Percentiles rank a stretch among this genome's conserved stretches.
phyloP scores from a whole-genome alignment of 2,329 filamentous ascomycete genomes.

The Trichoderma aggressivum region DNA sequence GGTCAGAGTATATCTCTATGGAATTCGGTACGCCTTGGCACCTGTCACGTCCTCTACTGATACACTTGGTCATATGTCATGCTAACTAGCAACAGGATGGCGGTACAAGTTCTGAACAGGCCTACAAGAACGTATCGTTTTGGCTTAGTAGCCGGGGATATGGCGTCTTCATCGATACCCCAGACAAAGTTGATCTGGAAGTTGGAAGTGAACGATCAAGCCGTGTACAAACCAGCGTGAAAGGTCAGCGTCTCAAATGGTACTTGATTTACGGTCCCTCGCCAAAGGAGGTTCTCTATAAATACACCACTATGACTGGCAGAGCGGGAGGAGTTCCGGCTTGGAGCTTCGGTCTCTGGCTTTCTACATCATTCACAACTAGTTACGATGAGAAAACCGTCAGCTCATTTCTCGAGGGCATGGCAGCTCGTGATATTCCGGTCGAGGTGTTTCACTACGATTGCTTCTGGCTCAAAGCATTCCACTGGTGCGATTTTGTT shows the following conservation, averaged over 20 bases:
- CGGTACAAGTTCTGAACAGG: conserved; percentile 66
- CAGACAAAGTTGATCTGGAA: conserved; percentile 67
- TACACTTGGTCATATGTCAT: neutral
- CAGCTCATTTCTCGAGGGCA: conserved; percentile 64
- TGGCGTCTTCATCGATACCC: conserved; percentile 70
- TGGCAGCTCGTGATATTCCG: conserved; percentile 61
- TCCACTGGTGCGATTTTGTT: conserved; percentile 72
- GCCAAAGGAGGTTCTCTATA: conserved; percentile 67
- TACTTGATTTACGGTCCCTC: conserved; percentile 69
- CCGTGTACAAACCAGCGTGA: conserved; percentile 65
- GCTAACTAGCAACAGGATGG: conserved; percentile 39
- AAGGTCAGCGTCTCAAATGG: conserved; percentile 68
- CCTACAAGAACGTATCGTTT: conserved; percentile 70
- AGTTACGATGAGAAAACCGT: conserved; percentile 69
- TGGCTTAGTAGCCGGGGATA: conserved; percentile 71
- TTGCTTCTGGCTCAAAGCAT: conserved; percentile 74
- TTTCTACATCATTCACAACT: conserved; percentile 73
- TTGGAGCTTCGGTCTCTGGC: conserved; percentile 75
- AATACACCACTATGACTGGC: conserved; percentile 66
- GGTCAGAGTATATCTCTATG: conserved; percentile 66
- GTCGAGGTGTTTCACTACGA: conserved; percentile 74
- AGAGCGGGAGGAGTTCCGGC: conserved; percentile 61
- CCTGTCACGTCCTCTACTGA: neutral
- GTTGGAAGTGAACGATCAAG: conserved; percentile 71
- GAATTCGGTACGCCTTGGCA: conserved; percentile 36